Percentiles rank a stretch among this genome's conserved stretches.
These are phyloP conservation scores for Blastomyces parvus DNA, from an alignment of 2,329 filamentous ascomycete species.

Conservation along the genomic window DNA sequence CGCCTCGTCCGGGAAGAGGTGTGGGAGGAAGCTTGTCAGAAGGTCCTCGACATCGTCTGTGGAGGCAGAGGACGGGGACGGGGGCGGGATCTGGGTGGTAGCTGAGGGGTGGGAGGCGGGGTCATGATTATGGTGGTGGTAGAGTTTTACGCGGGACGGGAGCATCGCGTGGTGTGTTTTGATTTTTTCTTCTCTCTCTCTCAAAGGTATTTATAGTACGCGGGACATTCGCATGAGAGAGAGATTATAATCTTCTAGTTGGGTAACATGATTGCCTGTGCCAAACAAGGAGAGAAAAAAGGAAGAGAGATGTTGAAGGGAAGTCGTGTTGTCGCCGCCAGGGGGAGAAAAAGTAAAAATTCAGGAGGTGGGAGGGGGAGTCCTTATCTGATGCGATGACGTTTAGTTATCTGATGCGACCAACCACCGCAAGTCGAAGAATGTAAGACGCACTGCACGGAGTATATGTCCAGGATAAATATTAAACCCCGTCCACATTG, in stretches of 20 bases:
- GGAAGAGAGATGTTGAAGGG: background rate
- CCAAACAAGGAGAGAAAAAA: background rate
- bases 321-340: background rate
- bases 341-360: background rate
- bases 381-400: too few relatives aligned
- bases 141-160: conserved; percentile 11
- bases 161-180: conserved; percentile 9
- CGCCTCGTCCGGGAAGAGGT: conserved; percentile 48
- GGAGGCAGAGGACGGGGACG: conserved; percentile 1
- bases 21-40: conserved; percentile 44
- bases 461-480: too few relatives aligned
- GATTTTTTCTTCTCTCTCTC: too few relatives aligned
- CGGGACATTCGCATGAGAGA: background rate
- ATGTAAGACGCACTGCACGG: too few relatives aligned
- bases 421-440: too few relatives aligned
- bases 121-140: background rate
- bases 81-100: conserved; percentile 1
- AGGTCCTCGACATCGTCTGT: conserved; percentile 41
- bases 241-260: background rate
- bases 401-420: too few relatives aligned
- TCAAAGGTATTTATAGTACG: background rate
- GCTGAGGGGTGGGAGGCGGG: background rate
- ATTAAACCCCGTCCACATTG: too few relatives aligned
- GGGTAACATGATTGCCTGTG: background rate
- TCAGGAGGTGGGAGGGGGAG: too few relatives aligned